Conservation (phyloP, 768 basidiomycete genomes). For the Rhizopogon salebrosus region DNA sequence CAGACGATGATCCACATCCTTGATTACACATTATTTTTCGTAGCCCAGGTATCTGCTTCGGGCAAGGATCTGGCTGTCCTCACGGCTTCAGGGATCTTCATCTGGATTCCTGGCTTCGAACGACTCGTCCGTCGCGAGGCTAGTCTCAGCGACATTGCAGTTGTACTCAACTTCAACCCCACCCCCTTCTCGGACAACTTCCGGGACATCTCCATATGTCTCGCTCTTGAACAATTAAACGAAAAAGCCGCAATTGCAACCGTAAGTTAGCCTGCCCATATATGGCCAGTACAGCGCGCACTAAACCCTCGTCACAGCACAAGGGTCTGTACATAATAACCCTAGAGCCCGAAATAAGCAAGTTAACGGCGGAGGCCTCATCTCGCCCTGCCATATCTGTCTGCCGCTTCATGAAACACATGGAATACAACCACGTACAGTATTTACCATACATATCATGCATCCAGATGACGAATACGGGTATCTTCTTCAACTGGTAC, state of each 20-base stretch:
- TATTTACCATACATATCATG: slow-evolving; percentile 33
- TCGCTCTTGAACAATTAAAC: slow-evolving; percentile 38
- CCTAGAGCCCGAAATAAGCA: slow-evolving; percentile 16
- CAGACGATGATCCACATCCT: background rate
- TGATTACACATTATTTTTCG: slow-evolving; percentile 1
- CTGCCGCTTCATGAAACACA: slow-evolving; percentile 12
- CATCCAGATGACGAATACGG: slow-evolving; percentile 50
- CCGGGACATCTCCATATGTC: slow-evolving; percentile 35
- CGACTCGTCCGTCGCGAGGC: slow-evolving; percentile 27
- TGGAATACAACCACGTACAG: slow-evolving; percentile 8
- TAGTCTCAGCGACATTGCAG: slow-evolving; percentile 35
- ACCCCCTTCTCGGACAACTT: background rate
- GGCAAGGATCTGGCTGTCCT: slow-evolving; percentile 33
- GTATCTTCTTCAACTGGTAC: slow-evolving; percentile 47
- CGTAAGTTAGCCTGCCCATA: slow-evolving; percentile 25
- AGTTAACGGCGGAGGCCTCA: slow-evolving; percentile 22
- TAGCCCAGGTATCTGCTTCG: slow-evolving; percentile 42
- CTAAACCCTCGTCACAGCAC: background rate
- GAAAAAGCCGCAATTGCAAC: slow-evolving; percentile 43
- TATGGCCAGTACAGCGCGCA: too few species aligned
- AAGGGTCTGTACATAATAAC: slow-evolving; percentile 24
- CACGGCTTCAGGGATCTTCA: slow-evolving; percentile 21
- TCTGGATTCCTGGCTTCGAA: slow-evolving; percentile 23
- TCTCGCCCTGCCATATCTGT: slow-evolving; percentile 27
- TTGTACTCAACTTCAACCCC: slow-evolving; percentile 21